Evolutionary conservation across 768 basidiomycete genomes (phyloP).

Genomic region (Suillus luteus): DNA sequence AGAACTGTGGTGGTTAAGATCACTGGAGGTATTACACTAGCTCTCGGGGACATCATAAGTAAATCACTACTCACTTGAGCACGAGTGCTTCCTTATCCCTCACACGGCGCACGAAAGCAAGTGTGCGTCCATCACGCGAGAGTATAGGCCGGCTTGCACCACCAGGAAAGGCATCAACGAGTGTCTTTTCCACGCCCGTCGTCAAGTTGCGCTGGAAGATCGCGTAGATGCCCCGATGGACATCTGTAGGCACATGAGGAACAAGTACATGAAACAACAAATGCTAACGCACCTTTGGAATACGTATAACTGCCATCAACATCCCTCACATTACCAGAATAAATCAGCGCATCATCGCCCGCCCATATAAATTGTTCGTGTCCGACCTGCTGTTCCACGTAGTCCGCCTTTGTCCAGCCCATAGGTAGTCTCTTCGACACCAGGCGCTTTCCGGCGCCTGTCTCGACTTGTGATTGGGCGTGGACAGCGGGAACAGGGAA

Average conservation of each 20-base stretch:
- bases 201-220: slow-evolving; percentile 71
- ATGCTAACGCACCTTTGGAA: slow-evolving; percentile 55
- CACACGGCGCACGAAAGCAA: slow-evolving; percentile 75
- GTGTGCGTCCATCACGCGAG: slow-evolving; percentile 65
- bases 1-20: background rate
- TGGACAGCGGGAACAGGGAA: slow-evolving; percentile 47
- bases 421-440: slow-evolving; percentile 57
- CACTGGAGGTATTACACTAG: background rate
- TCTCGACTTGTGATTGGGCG: slow-evolving; percentile 26
- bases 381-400: slow-evolving; percentile 71
- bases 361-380: slow-evolving; percentile 71
- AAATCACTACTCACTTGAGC: slow-evolving; percentile 52
- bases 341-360: slow-evolving; percentile 59
- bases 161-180: slow-evolving; percentile 62
- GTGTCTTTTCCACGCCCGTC: slow-evolving; percentile 47
- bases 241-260: slow-evolving; percentile 42
- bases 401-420: slow-evolving; percentile 62
- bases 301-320: slow-evolving; percentile 49
- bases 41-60: no score
- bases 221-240: slow-evolving; percentile 69
- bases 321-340: slow-evolving; percentile 65
- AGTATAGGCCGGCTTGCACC: slow-evolving; percentile 76
- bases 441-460: slow-evolving; percentile 51
- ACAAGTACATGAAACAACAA: background rate
- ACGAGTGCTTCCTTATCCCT: slow-evolving; percentile 74